A percentile compares a stretch with the other conserved stretches of the same genome.
phyloP scores from a whole-genome alignment of 495 filamentous ascomycete species.

The Chaetomium fimeti region DNA sequence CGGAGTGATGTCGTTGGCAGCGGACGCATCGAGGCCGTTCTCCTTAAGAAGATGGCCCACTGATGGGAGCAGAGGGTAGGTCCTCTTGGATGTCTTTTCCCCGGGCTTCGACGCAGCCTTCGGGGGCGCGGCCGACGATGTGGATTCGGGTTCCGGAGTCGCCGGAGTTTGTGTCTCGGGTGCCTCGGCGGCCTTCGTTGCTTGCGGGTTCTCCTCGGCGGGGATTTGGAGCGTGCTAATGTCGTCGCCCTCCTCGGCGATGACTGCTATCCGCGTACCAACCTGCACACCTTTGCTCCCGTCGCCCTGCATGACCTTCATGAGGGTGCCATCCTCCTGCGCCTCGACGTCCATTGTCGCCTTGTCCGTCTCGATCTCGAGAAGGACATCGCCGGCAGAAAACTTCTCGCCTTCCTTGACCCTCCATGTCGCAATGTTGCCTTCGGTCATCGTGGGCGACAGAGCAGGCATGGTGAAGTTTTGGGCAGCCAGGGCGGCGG shows the following conservation, averaged over 20 bases:
- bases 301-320: constrained; percentile 71
- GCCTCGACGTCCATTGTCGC: constrained; percentile 90
- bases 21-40: constrained; percentile 68
- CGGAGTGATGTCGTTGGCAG: constrained; percentile 74
- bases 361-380: constrained; percentile 88
- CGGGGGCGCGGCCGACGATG: constrained; percentile 34
- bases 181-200: constrained; percentile 25
- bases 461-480: constrained; percentile 86
- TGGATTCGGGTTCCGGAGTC: constrained; percentile 29
- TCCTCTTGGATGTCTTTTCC: constrained; percentile 61
- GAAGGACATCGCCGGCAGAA: constrained; percentile 71
- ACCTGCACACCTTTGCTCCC: constrained; percentile 70
- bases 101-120: constrained; percentile 40
- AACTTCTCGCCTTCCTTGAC: constrained; percentile 77
- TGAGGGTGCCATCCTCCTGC: constrained; percentile 74
- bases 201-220: constrained; percentile 49
- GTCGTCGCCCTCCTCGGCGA: constrained; percentile 75
- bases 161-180: constrained; percentile 30
- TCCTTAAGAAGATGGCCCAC: constrained; percentile 76
- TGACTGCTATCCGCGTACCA: constrained; percentile 69
- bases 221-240: constrained; percentile 66
- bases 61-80: constrained; percentile 81
- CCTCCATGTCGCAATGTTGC: constrained; percentile 74
- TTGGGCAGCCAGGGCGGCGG: constrained; percentile 61
- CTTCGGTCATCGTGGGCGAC: constrained; percentile 84